Conservation (phyloP, 805 yeast genomes). For the Zygoascus tannicola region DNA sequence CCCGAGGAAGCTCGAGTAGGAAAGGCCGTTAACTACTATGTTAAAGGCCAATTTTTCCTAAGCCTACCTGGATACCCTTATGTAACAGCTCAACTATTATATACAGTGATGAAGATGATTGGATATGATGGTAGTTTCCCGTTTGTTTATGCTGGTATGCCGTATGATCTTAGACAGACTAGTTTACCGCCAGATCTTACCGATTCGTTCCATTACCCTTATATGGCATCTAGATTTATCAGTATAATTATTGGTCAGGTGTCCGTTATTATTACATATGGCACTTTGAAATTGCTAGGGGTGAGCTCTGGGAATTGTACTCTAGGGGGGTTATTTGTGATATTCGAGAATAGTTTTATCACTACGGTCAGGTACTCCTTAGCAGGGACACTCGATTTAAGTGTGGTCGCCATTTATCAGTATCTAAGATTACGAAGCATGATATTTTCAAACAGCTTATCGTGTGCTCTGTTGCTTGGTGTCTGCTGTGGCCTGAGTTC, state of each 20-base stretch:
- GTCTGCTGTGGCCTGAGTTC: not conserved
- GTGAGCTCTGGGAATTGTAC: constrained; percentile 36
- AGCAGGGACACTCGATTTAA: not conserved
- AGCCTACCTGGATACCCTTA: constrained; percentile 36
- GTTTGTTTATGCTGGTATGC: not conserved
- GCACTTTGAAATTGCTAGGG: constrained; percentile 37
- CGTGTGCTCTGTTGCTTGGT: not conserved
- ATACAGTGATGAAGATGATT: constrained; percentile 30
- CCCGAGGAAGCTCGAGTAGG: constrained; percentile 17
- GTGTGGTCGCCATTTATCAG: not conserved
- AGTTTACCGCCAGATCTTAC: constrained; percentile 20
- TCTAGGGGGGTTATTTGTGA: constrained; percentile 35
- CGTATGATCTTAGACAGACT: constrained; percentile 18
- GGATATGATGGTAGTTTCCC: constrained; percentile 32
- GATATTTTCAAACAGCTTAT: not conserved
- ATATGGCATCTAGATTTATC: constrained; percentile 36
- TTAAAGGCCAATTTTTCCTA: constrained; percentile 40
- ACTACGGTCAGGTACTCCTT: constrained; percentile 35
- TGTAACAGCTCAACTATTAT: constrained; percentile 37
- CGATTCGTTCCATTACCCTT: constrained; percentile 23
- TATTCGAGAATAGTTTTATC: constrained; percentile 44
- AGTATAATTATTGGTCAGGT: constrained; percentile 38
- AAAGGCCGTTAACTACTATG: constrained; percentile 30
- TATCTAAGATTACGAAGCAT: not conserved
- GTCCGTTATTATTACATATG: constrained; percentile 36